Conservation (phyloP, 345 rosid species). For the Odontarrhena argentea region DNA sequence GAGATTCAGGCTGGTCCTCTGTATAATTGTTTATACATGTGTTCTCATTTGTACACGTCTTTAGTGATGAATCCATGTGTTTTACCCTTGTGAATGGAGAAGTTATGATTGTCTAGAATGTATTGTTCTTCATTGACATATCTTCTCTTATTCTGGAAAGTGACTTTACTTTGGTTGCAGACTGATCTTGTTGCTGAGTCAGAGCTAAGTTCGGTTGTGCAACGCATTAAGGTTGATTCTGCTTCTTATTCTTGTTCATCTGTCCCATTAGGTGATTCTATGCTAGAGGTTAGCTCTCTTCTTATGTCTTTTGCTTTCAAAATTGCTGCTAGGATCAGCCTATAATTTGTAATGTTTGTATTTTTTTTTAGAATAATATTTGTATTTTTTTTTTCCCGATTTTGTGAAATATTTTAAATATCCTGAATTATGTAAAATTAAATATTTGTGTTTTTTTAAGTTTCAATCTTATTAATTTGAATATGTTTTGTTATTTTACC, state of each 20-base stretch:
- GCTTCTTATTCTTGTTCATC: neutral
- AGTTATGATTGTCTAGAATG: neutral
- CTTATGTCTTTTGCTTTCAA: too few species aligned
- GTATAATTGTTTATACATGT: neutral
- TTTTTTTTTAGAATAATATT: too few species aligned
- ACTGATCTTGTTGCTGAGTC: constrained; percentile 84
- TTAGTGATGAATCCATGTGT: constrained; percentile 5
- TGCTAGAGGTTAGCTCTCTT: too few species aligned
- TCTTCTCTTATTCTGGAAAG: constrained; percentile 12
- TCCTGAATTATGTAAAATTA: too few species aligned
- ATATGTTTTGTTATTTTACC: too few species aligned
- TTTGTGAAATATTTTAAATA: too few species aligned
- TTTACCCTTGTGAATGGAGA: neutral
- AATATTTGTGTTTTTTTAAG: too few species aligned
- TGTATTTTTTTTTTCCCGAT: too few species aligned
- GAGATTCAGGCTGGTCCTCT: constrained; percentile 41
- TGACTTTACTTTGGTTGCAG: constrained; percentile 45
- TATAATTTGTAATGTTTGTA: too few species aligned
- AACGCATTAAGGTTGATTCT: constrained; percentile 65
- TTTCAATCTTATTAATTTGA: too few species aligned
- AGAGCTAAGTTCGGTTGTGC: constrained; percentile 63
- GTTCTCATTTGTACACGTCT: neutral
- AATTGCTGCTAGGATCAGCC: too few species aligned
- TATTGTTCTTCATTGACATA: constrained; percentile 11
- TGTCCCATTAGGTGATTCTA: constrained; percentile 7